Percentiles rank a stretch among this genome's conserved stretches.
phyloP scores from a whole-genome alignment of 495 filamentous ascomycete genomes.

The Entonaema liquescens region DNA sequence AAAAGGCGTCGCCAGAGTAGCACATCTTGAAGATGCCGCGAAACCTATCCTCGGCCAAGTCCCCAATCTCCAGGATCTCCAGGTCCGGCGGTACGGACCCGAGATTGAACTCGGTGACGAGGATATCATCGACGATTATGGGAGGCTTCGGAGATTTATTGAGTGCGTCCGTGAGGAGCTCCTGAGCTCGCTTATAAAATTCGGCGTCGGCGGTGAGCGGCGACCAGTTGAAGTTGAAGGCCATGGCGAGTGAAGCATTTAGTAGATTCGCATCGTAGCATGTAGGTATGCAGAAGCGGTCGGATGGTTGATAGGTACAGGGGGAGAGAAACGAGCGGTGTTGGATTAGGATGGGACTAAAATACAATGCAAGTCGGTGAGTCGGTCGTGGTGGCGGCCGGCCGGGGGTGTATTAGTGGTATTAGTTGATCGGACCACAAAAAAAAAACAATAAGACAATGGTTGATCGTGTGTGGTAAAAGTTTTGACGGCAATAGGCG shows the following conservation, averaged over 20 bases:
- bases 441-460: constrained; percentile 8
- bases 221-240: constrained; percentile 99
- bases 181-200: constrained; percentile 89
- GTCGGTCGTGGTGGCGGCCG: constrained; percentile 31
- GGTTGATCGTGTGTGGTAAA: constrained; percentile 37
- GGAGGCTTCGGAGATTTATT: constrained; percentile 99
- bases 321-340: constrained; percentile 12
- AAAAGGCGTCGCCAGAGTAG: constrained; percentile 91
- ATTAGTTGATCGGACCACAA: constrained; percentile 38
- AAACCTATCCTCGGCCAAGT: constrained; percentile 96
- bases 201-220: constrained; percentile 92
- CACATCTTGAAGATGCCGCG: constrained; percentile 99
- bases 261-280: constrained; percentile 39
- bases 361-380: constrained; percentile 33
- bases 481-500: neutral
- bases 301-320: constrained; percentile 9
- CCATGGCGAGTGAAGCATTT: constrained; percentile 70
- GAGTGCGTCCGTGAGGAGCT: constrained; percentile 91
- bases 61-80: constrained; percentile 96
- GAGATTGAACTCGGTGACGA: constrained; percentile 96
- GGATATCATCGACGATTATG: constrained; percentile 99
- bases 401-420: neutral
- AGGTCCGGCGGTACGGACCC: constrained; percentile 90
- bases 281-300: constrained; percentile 10
- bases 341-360: constrained; percentile 25